Base-by-base conservation (phyloP, 352 stramenopile species). In the Globisporangium iwayamae region DNA sequence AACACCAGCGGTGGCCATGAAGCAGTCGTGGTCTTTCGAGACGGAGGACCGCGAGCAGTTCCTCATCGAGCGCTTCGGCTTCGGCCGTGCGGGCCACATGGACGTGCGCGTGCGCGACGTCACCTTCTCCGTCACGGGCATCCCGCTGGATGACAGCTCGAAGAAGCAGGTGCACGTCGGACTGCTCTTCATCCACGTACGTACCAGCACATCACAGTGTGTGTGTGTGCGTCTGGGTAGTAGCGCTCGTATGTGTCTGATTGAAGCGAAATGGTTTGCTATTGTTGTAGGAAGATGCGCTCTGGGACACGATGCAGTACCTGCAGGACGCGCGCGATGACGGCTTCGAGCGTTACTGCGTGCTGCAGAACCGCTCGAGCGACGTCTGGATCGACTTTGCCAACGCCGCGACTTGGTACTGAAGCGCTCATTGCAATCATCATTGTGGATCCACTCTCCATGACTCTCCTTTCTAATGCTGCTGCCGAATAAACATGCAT, bases 11-110 rank as follows among this genome's bases (percentile, higher is more conserved):
- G 3, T 8, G 14, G 62, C 53, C n/a, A 90, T 91, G 80, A 91
- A 94, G 66, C 90, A 97, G 68, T 70, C 78, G 22, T 91, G 91
- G 78, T 47, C 34, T 34, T 93, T 96, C 54, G 62, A 69, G 20
- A 52, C 70, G 22, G 91, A 98, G 60, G 73, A 84, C 61, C 81
- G 89, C 28, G 57, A 68, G 39, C 71, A 94, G 52, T 98, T 97
- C 71, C 72, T 94, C 48, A 82, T 98, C 48, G 91, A 98, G 70
- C 88, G 85, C 70, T 98, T 98, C 64, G 91, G 89, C 43, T 96
- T 98, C 47, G 71, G 79, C 8, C 67, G 72, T 5, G 59, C 65
- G 11, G 90, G 89, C 5, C 67, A 71, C 45, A 79, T 97, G 68
- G 75, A 96, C 60, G 63, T 97, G 32, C 74, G 66, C n/a, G 78